These are phyloP conservation scores for Aegilops umbellulata DNA, from an alignment of 176 grass and related monocot genomes.

Conservation along the genomic window DNA sequence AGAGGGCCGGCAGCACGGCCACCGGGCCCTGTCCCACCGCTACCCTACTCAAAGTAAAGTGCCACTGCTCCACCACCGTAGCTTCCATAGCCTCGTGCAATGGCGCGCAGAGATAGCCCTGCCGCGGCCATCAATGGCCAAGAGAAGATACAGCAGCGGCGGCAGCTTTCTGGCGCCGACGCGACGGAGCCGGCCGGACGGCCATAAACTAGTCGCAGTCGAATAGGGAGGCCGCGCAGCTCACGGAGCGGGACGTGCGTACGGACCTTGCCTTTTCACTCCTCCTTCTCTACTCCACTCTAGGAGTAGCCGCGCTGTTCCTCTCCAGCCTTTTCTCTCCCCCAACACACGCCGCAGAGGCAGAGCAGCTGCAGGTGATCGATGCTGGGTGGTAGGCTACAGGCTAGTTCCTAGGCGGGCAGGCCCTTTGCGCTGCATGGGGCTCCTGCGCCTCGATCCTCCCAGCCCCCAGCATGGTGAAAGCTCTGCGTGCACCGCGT, in stretches of 20 bases:
- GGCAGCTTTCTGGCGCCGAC: neutral
- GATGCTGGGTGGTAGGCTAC: neutral
- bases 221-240: neutral
- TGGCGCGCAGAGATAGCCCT: neutral
- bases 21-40: too few species aligned
- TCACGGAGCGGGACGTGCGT: neutral
- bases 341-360: neutral
- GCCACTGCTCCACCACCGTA: neutral
- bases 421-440: neutral
- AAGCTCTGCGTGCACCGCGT: neutral
- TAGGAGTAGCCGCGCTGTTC: neutral
- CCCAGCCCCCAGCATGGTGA: slow-evolving; percentile 4
- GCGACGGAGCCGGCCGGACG: neutral
- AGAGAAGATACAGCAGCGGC: neutral
- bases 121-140: neutral
- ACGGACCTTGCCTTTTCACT: neutral
- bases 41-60: too few species aligned
- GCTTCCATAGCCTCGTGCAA: neutral
- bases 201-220: neutral
- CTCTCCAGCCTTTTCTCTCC: neutral
- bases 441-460: neutral
- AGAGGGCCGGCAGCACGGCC: too few species aligned
- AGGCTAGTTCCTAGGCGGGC: neutral
- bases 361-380: neutral
- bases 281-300: neutral